Evolutionary conservation across 306 rosid genomes (phyloP), one percentile per base, ranked within the genome.

Genomic region (Trifolium pratense): DNA sequence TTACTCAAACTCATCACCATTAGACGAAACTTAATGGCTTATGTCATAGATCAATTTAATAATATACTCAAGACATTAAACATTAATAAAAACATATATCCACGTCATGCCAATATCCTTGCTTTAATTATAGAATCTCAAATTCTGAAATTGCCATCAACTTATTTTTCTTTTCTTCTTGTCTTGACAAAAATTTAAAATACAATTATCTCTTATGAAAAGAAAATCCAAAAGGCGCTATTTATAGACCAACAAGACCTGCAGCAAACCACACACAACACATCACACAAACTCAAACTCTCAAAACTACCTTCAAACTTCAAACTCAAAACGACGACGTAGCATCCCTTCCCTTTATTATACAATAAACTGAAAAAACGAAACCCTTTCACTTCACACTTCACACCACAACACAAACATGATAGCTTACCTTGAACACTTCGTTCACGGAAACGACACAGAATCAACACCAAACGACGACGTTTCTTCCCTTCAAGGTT

Each of bases 351-450:
- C 2, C 1, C 32, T 29, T 4, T 29, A 29, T 4, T 29, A 29
- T 29, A 29, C 5, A 29, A 29, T 29, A 29, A 58, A 29, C 39
- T 60, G 21, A 59, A 48, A 29, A 16, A n/a, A 6, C 7, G 4
- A 14, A 11, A 23, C 34, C 51, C 49, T 0, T 39, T 13, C 18
- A 10, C 5, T 17, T 18, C 20, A 29, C 60, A 26, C 8, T 36
- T 29, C 64, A 66, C 26, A 37, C 78, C 10, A 32, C 58, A 55
- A 58, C 18, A 68, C 58, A 55, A 58, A 31, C 77, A 93, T 94
- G 99, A 88, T 91, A 81, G 97, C 99, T 9, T 91, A 81, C 87
- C 58, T 88, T 9, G 97, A 90, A 71, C 89, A 80, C 45, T 86
- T 91, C 66, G 79, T 84, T 21, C 91, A 78, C 49, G 95, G 88